phyloP scores from a whole-genome alignment of 1,139 yeast species.

The Spencermartinsiella ligniputridi region DNA sequence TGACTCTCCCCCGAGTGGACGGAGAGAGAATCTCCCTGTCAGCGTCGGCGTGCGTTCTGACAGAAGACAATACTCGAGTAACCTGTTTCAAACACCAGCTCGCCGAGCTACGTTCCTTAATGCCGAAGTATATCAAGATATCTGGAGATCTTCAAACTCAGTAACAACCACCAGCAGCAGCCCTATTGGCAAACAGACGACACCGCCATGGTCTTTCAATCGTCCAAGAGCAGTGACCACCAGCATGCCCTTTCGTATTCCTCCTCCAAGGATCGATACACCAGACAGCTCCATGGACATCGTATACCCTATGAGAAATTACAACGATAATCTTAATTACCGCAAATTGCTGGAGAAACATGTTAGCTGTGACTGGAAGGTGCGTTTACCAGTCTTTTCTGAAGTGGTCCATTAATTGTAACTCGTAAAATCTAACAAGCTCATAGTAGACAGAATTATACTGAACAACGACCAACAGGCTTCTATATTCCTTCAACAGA shows the following conservation, averaged over 20 bases:
- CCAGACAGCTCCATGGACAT: neutral
- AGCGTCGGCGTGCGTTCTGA: neutral
- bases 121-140: neutral
- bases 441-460: constrained; percentile 35
- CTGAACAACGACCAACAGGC: constrained; percentile 40
- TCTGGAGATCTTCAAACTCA: neutral
- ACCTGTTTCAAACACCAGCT: neutral
- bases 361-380: constrained; percentile 30
- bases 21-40: neutral
- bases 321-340: constrained; percentile 28
- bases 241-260: neutral
- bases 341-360: constrained; percentile 28
- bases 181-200: neutral
- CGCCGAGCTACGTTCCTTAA: neutral
- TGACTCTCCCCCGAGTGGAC: neutral
- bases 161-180: neutral
- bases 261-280: neutral
- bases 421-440: constrained; percentile 10
- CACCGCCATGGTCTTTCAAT: neutral
- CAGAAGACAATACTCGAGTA: neutral
- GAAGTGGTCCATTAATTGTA: no score
- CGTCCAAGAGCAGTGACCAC: neutral
- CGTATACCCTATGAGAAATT: constrained; percentile 20
- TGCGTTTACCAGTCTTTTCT: no score
- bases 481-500: constrained; percentile 40